A percentile compares a stretch with the other conserved stretches of the same genome.
Evolutionary conservation across 2,329 filamentous ascomycete genomes (phyloP).

Genomic region (Nothophoma quercina): DNA sequence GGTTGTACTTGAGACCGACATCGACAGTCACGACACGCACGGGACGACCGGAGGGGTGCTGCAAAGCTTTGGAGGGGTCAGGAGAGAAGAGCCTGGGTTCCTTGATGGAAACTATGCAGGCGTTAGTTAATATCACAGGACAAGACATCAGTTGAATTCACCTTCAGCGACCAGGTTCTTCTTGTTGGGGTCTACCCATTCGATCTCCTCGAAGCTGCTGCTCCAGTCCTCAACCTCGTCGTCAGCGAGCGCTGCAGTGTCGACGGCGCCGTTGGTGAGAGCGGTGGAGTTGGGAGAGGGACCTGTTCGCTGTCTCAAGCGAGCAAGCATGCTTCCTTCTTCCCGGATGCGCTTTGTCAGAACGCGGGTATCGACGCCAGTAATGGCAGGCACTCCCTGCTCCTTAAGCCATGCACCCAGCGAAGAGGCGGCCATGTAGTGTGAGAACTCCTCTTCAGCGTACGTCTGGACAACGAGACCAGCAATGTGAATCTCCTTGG

Average conservation of each 20-base stretch:
- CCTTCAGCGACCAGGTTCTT: conserved; percentile 94
- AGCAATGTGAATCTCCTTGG: conserved; percentile 89
- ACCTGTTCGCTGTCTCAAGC: conserved; percentile 77
- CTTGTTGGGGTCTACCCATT: conserved; percentile 91
- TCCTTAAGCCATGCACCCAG: conserved; percentile 96
- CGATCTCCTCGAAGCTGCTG: conserved; percentile 75
- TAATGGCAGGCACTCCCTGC: conserved; percentile 91
- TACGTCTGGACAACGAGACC: conserved; percentile 92
- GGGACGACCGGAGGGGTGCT: conserved; percentile 86
- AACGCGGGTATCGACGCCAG: conserved; percentile 91
- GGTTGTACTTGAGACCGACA: conserved; percentile 98
- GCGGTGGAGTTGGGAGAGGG: conserved; percentile 31
- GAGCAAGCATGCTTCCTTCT: conserved; percentile 95
- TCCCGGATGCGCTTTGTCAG: conserved; percentile 94
- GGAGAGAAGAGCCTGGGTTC: conserved; percentile 86
- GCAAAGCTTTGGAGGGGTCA: conserved; percentile 72
- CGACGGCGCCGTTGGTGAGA: conserved; percentile 51
- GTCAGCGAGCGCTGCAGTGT: conserved; percentile 43
- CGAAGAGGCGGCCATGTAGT: conserved; percentile 89
- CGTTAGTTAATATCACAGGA: conserved; percentile 29
- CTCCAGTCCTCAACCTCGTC: conserved; percentile 53
- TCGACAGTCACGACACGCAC: conserved; percentile 92
- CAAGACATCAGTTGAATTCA: conserved; percentile 58
- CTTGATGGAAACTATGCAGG: conserved; percentile 81
- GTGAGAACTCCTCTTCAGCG: conserved; percentile 92